Base-by-base conservation (phyloP, 192 early-diverging fungal species). In the Glomus cerebriforme region DNA sequence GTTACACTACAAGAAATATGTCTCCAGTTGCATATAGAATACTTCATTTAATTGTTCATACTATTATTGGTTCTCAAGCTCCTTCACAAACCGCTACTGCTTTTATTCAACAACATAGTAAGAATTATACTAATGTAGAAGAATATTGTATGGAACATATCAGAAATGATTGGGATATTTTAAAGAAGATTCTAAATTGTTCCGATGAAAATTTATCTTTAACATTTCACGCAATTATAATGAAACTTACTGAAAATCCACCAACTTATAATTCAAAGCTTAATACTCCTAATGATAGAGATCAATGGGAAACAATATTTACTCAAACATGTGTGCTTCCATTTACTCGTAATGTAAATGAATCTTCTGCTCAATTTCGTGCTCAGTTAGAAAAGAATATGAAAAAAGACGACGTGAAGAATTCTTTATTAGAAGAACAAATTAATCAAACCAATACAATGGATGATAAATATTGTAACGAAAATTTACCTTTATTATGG, bases 101-200 rank as follows among this genome's bases (percentile, higher is more conserved):
- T 6, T 34, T 76, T 13, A 9, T 63, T 22, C 29, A 64, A 3
- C 22, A 26, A 64, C 15, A 31, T 17, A 27, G 17, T 45, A 47
- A 37, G 22, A n/a, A 45, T 71, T 17, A 13, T 45, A 8, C 7
- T 27, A 8, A 43, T 6, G 2, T 9, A 12, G 27, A 4, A 15
- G 8, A 75, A 27, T 73, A 71, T 73, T 78, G 76, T 34, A 26
- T 71, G 34, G 32, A 71, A 35, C 76, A 78, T 19, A 78, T 78
- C 31, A 43, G 0, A 13, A 78, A 78, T 26, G 76, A 78, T 39
- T 78, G 76, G 76, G 35, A 73, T 9, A n/a, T 37, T 24, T 47
- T 78, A 29, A 73, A 73, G 3, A 13, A 0, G 5, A 17, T 70
- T 29, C 31, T 78, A 17, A 17, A 31, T 35, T 78, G 76, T 17